These are phyloP conservation scores for Monascus ruber DNA, from an alignment of 2,329 filamentous ascomycete genomes.

Conservation along the genomic window DNA sequence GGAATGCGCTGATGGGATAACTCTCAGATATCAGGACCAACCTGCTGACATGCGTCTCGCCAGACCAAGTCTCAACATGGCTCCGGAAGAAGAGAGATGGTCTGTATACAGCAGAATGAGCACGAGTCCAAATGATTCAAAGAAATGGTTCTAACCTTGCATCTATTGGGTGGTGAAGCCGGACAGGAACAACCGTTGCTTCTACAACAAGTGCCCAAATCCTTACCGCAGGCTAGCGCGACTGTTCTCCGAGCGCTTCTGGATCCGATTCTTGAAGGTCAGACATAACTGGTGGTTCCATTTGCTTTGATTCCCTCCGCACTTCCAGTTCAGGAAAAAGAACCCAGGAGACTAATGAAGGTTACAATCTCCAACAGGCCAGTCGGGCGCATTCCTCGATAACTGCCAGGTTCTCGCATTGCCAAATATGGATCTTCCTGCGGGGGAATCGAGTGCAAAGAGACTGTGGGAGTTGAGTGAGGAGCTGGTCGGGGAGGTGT, in stretches of 20 bases:
- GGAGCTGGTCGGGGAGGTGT: slow-evolving; percentile 15
- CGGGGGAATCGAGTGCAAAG: slow-evolving; percentile 13
- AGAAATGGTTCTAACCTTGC: neutral
- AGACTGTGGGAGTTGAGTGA: slow-evolving; percentile 22
- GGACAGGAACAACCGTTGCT: slow-evolving; percentile 12
- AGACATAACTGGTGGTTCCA: too few species aligned
- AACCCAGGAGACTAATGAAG: too few species aligned
- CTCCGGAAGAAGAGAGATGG: slow-evolving; percentile 13
- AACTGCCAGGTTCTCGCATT: slow-evolving; percentile 11
- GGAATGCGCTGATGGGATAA: neutral
- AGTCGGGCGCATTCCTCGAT: slow-evolving; percentile 14
- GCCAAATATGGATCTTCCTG: slow-evolving; percentile 16
- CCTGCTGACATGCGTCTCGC: slow-evolving; percentile 10
- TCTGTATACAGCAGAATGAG: slow-evolving; percentile 1
- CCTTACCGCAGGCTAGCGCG: slow-evolving; percentile 10
- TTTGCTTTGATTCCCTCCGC: too few species aligned
- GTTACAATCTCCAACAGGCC: slow-evolving; percentile 2
- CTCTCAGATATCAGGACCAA: slow-evolving; percentile 12
- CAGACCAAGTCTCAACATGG: slow-evolving; percentile 12
- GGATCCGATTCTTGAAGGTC: slow-evolving; percentile 12
- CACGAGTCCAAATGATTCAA: too few species aligned
- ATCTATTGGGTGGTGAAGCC: slow-evolving; percentile 1
- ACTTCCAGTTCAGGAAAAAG: too few species aligned
- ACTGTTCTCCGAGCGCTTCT: slow-evolving; percentile 13
- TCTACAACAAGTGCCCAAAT: slow-evolving; percentile 14